These are phyloP conservation scores for Teunomyces tritomae DNA, from an alignment of 805 yeast species.

Conservation along the genomic window DNA sequence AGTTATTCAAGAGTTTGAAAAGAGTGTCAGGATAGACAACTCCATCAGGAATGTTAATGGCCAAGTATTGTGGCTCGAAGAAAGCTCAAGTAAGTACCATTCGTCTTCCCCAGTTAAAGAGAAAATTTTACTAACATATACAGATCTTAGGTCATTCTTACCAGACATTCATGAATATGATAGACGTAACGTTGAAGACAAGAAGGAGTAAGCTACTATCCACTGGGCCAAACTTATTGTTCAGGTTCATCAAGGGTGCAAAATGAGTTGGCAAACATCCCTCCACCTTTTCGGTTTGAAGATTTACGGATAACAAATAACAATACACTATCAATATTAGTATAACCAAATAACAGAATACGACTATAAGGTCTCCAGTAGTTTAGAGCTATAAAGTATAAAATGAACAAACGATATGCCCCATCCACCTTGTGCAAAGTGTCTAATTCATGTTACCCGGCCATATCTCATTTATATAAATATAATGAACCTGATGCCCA, in stretches of 20 bases:
- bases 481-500: conserved; percentile 1
- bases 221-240: no score
- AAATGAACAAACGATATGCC: no score
- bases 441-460: conserved; percentile 7
- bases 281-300: no score
- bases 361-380: no score
- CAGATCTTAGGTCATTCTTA: conserved; percentile 44
- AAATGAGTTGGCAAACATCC: not conserved
- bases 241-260: not conserved
- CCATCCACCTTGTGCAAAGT: not conserved
- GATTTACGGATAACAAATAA: no score
- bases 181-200: conserved; percentile 18
- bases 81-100: conserved; percentile 36
- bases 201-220: not conserved
- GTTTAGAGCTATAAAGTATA: not conserved
- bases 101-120: not conserved
- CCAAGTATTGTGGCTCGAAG: conserved; percentile 58
- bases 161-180: conserved; percentile 66
- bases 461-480: conserved; percentile 7
- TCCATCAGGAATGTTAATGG: conserved; percentile 56
- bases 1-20: conserved; percentile 55
- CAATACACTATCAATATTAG: no score
- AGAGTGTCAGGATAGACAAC: conserved; percentile 54
- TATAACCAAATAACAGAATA: no score
- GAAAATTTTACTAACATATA: conserved; percentile 14